A percentile compares a stretch with the other conserved stretches of the same genome.
phyloP scores from a whole-genome alignment of 116 monocot genomes.

The Thalassia testudinum region DNA sequence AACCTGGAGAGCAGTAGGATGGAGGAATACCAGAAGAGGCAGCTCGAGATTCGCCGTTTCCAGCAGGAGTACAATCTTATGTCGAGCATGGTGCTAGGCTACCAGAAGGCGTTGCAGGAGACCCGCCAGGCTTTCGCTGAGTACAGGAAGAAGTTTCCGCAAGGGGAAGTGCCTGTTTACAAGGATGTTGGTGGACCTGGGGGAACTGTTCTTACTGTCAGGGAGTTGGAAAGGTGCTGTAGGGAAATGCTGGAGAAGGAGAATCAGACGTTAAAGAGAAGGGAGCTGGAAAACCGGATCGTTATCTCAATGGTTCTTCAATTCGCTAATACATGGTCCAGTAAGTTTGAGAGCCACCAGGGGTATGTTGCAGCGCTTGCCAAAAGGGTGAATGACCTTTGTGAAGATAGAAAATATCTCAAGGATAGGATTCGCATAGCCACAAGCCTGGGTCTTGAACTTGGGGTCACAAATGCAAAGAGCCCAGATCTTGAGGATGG shows the following conservation, averaged over 20 bases:
- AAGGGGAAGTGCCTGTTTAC: conserved; percentile 38
- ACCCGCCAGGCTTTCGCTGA: conserved; percentile 42
- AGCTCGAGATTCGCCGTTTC: conserved; percentile 29
- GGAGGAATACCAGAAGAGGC: conserved; percentile 43
- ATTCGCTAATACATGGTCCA: conserved; percentile 10
- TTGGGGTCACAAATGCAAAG: too few relatives aligned
- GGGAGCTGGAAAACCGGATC: conserved; percentile 5
- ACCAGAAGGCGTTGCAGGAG: conserved; percentile 54
- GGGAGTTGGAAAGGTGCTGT: conserved; percentile 43
- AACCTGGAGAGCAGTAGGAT: conserved; percentile 31
- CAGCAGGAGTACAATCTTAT: conserved; percentile 54
- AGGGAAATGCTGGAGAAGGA: conserved; percentile 19
- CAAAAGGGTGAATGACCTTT: conserved; percentile 1
- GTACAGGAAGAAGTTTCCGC: conserved; percentile 44
- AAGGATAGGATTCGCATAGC: too few relatives aligned
- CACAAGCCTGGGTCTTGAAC: too few relatives aligned
- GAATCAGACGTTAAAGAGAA: conserved; percentile 16
- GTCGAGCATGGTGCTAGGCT: conserved; percentile 40
- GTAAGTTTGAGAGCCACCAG: conserved; percentile 7
- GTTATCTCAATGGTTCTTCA: conserved; percentile 5
- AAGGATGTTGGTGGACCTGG: conserved; percentile 39
- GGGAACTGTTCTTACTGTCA: conserved; percentile 37
- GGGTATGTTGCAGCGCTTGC: conserved; percentile 4
- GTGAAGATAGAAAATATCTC: too few relatives aligned
- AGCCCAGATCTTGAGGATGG: too few relatives aligned